Evolutionary conservation across 352 stramenopile genomes (phyloP).

Genomic region (Phytophthora colocasiae): DNA sequence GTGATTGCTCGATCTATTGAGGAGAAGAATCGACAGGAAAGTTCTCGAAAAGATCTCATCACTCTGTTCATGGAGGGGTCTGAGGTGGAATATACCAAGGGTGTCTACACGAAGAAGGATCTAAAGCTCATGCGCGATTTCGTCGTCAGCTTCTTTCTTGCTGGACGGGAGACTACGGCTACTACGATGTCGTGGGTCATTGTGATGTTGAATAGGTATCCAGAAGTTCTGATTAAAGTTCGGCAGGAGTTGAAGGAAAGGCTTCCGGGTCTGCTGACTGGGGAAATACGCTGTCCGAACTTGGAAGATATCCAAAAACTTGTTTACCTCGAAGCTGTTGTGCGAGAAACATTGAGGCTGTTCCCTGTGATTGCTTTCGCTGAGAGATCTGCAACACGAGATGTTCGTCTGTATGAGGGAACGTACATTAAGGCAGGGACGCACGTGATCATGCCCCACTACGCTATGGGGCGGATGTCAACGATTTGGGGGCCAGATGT

Average conservation of each 20-base stretch:
- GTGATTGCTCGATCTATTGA: conserved; percentile 48
- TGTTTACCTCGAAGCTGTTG: conserved; percentile 55
- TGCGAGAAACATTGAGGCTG: conserved; percentile 64
- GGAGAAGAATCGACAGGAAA: conserved; percentile 25
- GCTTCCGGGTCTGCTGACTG: conserved; percentile 50
- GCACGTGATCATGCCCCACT: conserved; percentile 67
- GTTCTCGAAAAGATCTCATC: conserved; percentile 46
- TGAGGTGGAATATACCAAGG: conserved; percentile 35
- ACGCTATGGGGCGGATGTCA: conserved; percentile 60
- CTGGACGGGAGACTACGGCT: conserved; percentile 80
- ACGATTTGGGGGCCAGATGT: conserved; percentile 73
- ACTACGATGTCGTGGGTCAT: conserved; percentile 76
- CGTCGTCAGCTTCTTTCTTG: conserved; percentile 75
- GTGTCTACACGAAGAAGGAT: conserved; percentile 35
- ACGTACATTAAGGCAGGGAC: conserved; percentile 66
- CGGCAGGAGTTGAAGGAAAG: conserved; percentile 47
- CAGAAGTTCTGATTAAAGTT: conserved; percentile 49
- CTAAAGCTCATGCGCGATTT: conserved; percentile 82
- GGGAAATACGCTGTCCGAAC: conserved; percentile 18
- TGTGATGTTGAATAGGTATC: conserved; percentile 71
- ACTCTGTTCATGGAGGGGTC: conserved; percentile 60
- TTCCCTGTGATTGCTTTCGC: conserved; percentile 71
- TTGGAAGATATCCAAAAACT: conserved; percentile 53
- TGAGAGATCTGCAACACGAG: conserved; percentile 51
- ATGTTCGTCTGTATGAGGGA: conserved; percentile 72